A percentile compares a stretch with the other conserved stretches of the same genome.
phyloP scores from a whole-genome alignment of 768 basidiomycete species.

The Leucocoprinus birnbaumii region DNA sequence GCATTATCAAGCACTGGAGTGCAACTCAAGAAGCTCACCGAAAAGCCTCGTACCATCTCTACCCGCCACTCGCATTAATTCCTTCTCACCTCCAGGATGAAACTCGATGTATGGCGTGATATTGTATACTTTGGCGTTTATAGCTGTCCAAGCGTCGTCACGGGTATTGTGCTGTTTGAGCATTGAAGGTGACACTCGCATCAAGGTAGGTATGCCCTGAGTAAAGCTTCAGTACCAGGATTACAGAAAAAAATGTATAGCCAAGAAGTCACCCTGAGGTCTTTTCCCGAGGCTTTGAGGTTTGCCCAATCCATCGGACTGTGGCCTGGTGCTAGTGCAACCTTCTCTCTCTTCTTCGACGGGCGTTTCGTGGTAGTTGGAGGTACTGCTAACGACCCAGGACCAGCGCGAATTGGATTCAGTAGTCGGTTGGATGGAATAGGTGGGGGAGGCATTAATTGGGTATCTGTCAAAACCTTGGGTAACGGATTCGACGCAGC shows the following conservation, averaged over 20 bases:
- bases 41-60: constrained; percentile 94
- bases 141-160: constrained; percentile 90
- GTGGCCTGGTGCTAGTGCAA: constrained; percentile 87
- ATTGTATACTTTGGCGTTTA: constrained; percentile 95
- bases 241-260: not conserved
- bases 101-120: constrained; percentile 89
- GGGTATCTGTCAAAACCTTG: constrained; percentile 40
- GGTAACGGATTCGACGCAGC: constrained; percentile 17
- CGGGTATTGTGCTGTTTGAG: constrained; percentile 78
- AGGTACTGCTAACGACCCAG: constrained; percentile 52
- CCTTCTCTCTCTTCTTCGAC: constrained; percentile 69
- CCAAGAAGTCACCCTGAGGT: constrained; percentile 57
- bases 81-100: constrained; percentile 93
- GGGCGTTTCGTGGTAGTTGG: constrained; percentile 63
- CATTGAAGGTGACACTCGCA: constrained; percentile 73
- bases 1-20: not conserved
- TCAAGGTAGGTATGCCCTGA: constrained; percentile 68
- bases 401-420: constrained; percentile 24
- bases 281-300: constrained; percentile 75
- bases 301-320: constrained; percentile 94
- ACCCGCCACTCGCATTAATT: constrained; percentile 93
- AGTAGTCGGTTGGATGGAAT: constrained; percentile 38
- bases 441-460: constrained; percentile 56
- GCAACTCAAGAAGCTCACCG: constrained; percentile 51
- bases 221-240: not conserved